Conservation (phyloP, 148 eudicot genomes). For the Rhododendron molle region DNA sequence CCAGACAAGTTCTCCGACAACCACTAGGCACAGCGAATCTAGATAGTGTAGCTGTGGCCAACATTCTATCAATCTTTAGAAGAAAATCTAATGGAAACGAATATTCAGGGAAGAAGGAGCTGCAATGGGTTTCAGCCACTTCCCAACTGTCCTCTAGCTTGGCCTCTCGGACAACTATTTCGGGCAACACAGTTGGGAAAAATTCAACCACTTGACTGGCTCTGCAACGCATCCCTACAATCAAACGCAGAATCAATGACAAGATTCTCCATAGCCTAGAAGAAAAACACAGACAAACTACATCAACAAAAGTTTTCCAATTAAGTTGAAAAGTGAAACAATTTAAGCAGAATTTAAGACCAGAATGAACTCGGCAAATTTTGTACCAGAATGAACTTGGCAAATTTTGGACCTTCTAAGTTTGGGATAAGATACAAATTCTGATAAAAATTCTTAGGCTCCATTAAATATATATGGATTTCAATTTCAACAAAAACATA, state of each 20-base stretch:
- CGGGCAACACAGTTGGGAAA: constrained; percentile 71
- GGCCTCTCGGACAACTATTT: constrained; percentile 85
- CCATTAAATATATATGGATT: neutral
- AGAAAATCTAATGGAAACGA: constrained; percentile 82
- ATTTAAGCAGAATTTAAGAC: neutral
- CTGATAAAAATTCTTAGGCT: neutral
- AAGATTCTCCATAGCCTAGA: neutral
- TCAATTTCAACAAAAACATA: neutral
- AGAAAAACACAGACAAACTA: neutral
- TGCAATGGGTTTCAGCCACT: constrained; percentile 97
- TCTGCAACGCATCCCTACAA: constrained; percentile 52
- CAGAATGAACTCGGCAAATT: neutral
- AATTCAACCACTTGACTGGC: constrained; percentile 85
- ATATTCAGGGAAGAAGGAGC: constrained; percentile 94
- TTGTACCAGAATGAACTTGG: neutral
- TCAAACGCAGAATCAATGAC: neutral
- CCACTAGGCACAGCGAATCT: constrained; percentile 76
- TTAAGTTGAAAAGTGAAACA: neutral
- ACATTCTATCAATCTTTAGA: constrained; percentile 72
- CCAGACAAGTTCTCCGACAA: constrained; percentile 82
- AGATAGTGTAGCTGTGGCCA: constrained; percentile 50
- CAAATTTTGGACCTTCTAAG: neutral
- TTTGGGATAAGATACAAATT: neutral
- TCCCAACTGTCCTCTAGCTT: constrained; percentile 94
- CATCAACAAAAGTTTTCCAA: neutral